Evolutionary conservation across 139 green algal species (phyloP).

Genomic region (Tetradesmus lagerheimii): DNA sequence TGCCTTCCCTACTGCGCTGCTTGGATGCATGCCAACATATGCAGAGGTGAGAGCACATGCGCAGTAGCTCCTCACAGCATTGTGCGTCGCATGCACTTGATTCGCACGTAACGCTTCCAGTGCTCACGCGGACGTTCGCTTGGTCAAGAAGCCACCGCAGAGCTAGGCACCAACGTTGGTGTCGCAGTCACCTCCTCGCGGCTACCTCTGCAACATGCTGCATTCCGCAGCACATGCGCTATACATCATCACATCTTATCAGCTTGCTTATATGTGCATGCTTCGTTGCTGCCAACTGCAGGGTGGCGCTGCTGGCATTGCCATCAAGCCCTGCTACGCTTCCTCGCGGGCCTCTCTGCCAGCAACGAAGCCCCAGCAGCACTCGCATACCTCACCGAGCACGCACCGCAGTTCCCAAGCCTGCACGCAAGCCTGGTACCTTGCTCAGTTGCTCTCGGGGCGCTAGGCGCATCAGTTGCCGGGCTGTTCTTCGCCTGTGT

Average conservation of each 20-base stretch:
- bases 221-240: no score
- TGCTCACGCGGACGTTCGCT: no score
- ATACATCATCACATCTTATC: neutral
- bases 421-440: conserved; percentile 33
- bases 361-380: neutral
- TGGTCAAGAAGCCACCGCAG: no score
- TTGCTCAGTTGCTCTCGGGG: neutral
- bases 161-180: no score
- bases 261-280: neutral
- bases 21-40: conserved; percentile 44
- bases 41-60: conserved; percentile 13
- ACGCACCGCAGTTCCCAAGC: conserved; percentile 10
- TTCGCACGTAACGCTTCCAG: no score
- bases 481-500: neutral
- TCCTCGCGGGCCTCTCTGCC: neutral
- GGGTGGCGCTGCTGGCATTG: conserved; percentile 17
- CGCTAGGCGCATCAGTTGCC: neutral
- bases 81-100: no score
- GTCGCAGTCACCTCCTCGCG: no score
- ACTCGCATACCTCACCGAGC: conserved; percentile 33
- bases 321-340: conserved; percentile 3
- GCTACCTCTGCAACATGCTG: no score
- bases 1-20: conserved; percentile 4
- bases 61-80: neutral
- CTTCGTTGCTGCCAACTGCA: neutral